Evolutionary conservation across 2,329 filamentous ascomycete genomes (phyloP).

Genomic region (Pseudocercospora ulei): DNA sequence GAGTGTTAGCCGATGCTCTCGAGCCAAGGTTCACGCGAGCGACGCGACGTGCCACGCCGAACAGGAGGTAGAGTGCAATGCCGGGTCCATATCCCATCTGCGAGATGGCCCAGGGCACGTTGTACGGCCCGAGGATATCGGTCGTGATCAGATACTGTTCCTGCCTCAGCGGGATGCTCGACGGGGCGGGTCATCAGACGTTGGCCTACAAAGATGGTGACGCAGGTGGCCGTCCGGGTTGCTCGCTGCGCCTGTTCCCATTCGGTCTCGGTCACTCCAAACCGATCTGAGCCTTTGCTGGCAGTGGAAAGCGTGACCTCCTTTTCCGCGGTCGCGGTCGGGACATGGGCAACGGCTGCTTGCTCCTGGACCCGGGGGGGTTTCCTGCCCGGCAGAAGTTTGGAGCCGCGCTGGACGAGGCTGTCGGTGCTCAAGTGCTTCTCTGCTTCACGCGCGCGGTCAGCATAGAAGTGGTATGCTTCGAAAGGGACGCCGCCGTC

Average conservation of each 20-base stretch:
- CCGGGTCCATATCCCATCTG: constrained; percentile 34
- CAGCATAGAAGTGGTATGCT: constrained; percentile 16
- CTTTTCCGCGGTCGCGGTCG: constrained; percentile 10
- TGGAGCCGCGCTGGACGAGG: constrained; percentile 7
- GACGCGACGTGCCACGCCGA: constrained; percentile 23
- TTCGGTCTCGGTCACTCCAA: constrained; percentile 32
- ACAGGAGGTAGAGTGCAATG: constrained; percentile 35
- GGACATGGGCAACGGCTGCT: background rate
- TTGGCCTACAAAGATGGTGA: constrained; percentile 30
- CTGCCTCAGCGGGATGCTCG: too few species aligned
- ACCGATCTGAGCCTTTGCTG: constrained; percentile 8
- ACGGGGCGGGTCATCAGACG: constrained; percentile 20
- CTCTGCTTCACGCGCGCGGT: constrained; percentile 17
- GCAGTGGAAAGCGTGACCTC: constrained; percentile 1
- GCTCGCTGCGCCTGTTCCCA: constrained; percentile 34
- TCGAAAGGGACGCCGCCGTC: constrained; percentile 17
- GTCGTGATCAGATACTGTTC: constrained; percentile 41
- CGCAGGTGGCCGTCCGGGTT: constrained; percentile 34
- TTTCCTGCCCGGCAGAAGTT: constrained; percentile 11
- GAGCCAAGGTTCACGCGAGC: background rate
- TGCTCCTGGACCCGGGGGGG: background rate
- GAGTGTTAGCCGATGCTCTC: background rate
- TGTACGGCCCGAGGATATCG: constrained; percentile 34
- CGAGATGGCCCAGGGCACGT: constrained; percentile 32
- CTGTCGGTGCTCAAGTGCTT: constrained; percentile 9